Evolutionary conservation across 257 asterid genomes (phyloP).

Genomic region (Rhazya stricta): DNA sequence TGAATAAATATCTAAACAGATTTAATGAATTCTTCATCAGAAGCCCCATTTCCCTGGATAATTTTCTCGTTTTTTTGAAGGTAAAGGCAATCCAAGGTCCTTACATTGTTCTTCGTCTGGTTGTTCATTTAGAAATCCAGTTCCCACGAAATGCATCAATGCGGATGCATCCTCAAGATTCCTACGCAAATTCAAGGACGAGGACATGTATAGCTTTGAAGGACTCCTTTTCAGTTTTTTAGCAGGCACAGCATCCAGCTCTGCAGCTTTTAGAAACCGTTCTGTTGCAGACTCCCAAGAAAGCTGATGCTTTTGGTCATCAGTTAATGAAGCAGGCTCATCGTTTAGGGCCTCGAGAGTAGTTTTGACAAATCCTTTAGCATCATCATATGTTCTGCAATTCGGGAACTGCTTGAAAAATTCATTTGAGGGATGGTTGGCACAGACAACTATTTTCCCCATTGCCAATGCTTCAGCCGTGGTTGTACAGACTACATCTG

Average conservation of each 20-base stretch:
- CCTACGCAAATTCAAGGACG: constrained; percentile 53
- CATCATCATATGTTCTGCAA: constrained; percentile 67
- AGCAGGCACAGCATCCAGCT: constrained; percentile 40
- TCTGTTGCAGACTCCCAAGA: constrained; percentile 98
- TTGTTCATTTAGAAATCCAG: constrained; percentile 50
- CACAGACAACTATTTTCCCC: constrained; percentile 96
- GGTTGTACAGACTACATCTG: constrained; percentile 96
- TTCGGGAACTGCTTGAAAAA: constrained; percentile 97
- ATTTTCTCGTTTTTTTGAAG: constrained; percentile 31
- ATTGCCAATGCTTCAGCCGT: constrained; percentile 95
- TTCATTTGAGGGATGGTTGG: constrained; percentile 92
- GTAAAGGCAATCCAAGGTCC: constrained; percentile 56
- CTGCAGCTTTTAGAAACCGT: constrained; percentile 65
- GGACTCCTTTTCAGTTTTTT: constrained; percentile 41
- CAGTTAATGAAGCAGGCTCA: constrained; percentile 66
- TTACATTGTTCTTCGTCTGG: constrained; percentile 79
- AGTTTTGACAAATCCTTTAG: constrained; percentile 69
- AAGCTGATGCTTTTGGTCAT: constrained; percentile 70
- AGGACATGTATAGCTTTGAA: constrained; percentile 52
- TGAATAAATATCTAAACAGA: neutral
- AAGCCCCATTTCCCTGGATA: constrained; percentile 46
- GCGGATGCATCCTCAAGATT: constrained; percentile 90
- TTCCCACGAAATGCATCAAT: constrained; percentile 59
- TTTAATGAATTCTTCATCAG: constrained; percentile 1
- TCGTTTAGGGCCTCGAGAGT: constrained; percentile 60